Base-by-base conservation (phyloP, 2,329 filamentous ascomycete species). In the Calonectria montana region DNA sequence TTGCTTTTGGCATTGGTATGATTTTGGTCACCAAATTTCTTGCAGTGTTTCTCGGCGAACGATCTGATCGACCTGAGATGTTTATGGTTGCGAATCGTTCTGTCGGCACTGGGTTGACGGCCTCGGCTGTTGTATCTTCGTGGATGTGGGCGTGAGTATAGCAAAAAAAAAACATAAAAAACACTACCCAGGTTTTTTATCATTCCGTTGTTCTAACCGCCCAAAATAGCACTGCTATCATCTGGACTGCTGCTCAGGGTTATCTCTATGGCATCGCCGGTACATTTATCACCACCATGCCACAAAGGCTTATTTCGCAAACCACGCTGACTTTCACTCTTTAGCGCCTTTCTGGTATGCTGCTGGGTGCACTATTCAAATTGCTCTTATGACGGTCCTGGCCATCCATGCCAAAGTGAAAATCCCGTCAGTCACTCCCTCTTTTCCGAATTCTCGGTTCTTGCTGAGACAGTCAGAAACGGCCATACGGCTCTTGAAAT, bases 1-100 rank as follows among this genome's bases (percentile, higher is more conserved):
- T 72, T 10, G 67, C 67, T n/a, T 70, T 70, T 47, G 67, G 62
- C 27, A 21, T 70, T 18, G 67, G 67, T 15, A 72, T 72, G 67
- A 70, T 70, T 31, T 18, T 69, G 5, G 63, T 72, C 45, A 72
- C 67, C 29, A 70, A 67, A 43, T 67, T 72, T 62, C 63, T 70
- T 2, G 18, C 41, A 16, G 43, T 41, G 1, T 70, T 64, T 25
- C 43, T 72, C 10, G 63, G 63, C 12, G 70, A 70, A 43, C 55
- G 62, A 27, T 70, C 63, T n/a, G 70, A 70, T 25, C 43, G 45
- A 4, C 55, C 69, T 3, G 69, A 71, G 16, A 71, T 71, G 69
- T 71, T 71, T 27, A 71, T 71, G 64, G 64, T 71, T 43, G 69
- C 69, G 4, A 70, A 71, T 63, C 63, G 64, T 13, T 71, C 69